Conservation (phyloP, 2,329 filamentous ascomycete species). For the Leptodontidium sp. region DNA sequence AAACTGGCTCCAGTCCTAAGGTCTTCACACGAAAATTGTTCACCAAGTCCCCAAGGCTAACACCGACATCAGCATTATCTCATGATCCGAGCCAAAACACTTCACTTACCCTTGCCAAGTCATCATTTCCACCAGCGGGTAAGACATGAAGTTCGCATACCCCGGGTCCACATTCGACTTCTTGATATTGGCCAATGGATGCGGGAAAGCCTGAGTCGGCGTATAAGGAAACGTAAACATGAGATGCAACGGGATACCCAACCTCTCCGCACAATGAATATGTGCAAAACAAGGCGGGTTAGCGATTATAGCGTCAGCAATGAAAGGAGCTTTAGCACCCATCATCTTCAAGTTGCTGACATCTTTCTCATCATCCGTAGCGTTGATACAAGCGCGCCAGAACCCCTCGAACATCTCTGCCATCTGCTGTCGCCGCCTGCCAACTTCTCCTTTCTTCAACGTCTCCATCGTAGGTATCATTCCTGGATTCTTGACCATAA, state of each 20-base stretch:
- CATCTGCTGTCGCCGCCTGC: conserved; percentile 72
- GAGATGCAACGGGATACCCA: conserved; percentile 80
- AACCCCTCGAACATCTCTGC: conserved; percentile 85
- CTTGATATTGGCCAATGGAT: conserved; percentile 80
- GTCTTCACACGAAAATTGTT: conserved; percentile 77
- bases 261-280: conserved; percentile 79
- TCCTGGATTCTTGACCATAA: conserved; percentile 84
- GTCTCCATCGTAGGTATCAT: conserved; percentile 78
- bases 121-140: conserved; percentile 84
- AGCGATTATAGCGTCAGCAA: conserved; percentile 84
- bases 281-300: conserved; percentile 84
- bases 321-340: conserved; percentile 66
- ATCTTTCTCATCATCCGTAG: conserved; percentile 74
- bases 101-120: conserved; percentile 78
- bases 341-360: conserved; percentile 69
- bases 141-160: conserved; percentile 83
- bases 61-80: conserved; percentile 10
- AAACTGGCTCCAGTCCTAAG: conserved; percentile 75
- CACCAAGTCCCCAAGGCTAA: conserved; percentile 73
- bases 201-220: conserved; percentile 74
- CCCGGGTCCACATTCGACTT: conserved; percentile 74
- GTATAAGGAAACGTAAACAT: conserved; percentile 92
- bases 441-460: conserved; percentile 77
- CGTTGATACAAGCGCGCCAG: conserved; percentile 80
- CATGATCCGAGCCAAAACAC: too few species aligned